A percentile compares a stretch with the other conserved stretches of the same genome.
phyloP scores from a whole-genome alignment of 108 stramenopile species.

The Nitzschia sp. region DNA sequence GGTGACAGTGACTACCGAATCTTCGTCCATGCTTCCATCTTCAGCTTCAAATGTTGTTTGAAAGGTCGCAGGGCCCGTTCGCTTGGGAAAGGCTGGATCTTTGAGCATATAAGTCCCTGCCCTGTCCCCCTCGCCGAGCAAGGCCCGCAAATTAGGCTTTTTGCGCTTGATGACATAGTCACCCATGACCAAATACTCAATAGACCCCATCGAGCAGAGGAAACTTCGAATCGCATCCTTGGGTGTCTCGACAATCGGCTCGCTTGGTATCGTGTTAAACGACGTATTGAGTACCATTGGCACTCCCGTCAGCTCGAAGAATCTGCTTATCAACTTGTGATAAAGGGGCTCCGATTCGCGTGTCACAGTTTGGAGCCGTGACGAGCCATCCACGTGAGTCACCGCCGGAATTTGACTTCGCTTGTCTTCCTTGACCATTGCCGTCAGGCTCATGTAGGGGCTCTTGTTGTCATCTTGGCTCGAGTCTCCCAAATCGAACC shows the following conservation, averaged over 20 bases:
- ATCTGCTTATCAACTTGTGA: conserved; percentile 81
- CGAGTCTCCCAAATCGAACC: conserved; percentile 72
- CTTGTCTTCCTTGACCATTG: conserved; percentile 69
- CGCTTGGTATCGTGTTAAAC: conserved; percentile 90
- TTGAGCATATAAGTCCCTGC: conserved; percentile 39
- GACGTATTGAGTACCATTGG: conserved; percentile 96
- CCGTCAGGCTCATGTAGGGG: conserved; percentile 90
- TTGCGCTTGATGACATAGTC: conserved; percentile 82
- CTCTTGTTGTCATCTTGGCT: conserved; percentile 45
- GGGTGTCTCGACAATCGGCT: conserved; percentile 95
- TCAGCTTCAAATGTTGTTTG: conserved; percentile 57
- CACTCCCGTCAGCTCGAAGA: conserved; percentile 84
- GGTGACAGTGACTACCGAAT: conserved; percentile 45
- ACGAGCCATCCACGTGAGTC: conserved; percentile 94
- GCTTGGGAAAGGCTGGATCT: conserved; percentile 62
- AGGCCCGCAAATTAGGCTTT: conserved; percentile 53
- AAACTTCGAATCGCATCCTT: conserved; percentile 84
- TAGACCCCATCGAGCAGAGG: conserved; percentile 81
- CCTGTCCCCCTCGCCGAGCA: conserved; percentile 66
- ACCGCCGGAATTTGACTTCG: conserved; percentile 82
- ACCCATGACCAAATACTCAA: conserved; percentile 86
- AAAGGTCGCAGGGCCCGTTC: conserved; percentile 61
- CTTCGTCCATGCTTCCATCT: conserved; percentile 37
- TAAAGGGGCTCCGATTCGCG: conserved; percentile 75
- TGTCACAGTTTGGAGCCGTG: conserved; percentile 94